Evolutionary conservation across 352 stramenopile genomes (phyloP), one percentile per base, ranked within the genome.

Genomic region (Hyaloperonospora brassicae): DNA sequence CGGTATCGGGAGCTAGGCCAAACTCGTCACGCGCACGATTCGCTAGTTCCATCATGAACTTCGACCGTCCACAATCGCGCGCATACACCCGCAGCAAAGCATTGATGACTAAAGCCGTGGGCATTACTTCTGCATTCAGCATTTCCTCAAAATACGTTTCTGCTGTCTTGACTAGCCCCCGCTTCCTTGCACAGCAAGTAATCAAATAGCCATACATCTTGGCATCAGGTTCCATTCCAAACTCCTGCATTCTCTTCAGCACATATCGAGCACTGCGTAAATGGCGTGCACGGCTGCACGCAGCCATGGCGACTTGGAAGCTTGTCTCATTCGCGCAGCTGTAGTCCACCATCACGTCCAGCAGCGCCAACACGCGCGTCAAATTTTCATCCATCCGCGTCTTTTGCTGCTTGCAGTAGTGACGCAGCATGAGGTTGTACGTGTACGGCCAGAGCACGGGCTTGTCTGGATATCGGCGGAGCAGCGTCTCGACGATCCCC

Each of bases 291-390:
- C 70, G 68, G 50, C 77, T 84, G 50, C 78, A 91, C 30, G 71
- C 76, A 50, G 79, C 78, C 35, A 91, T 72, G n/a, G 60, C 76
- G 13, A 81, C 81, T 55, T 91, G 73, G 48, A 88, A 88, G 50
- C 72, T 84, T 38, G 71, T 66, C 24, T 64, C 52, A 31, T 70
- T 68, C 9, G 70, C 74, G 34, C 72, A 68, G 2, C 66, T 41
- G 35, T 66, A 58, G 14, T 27, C 42, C 27, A 73, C 53, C 70
- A 91, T 84, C 7, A 70, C 56, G 34, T 86, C 64, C 14, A 91
- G 46, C 2, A 91, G 41, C 34, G 46, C 25, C 27, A 91, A 47
- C 47, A 77, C 76, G 5, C 60, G 66, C n/a, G 55, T 63, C 24
- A 84, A 17, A 14, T 73, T 69, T 10, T 46, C 43, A n/a, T 66